These are phyloP conservation scores for Hippophae tibetana DNA, from an alignment of 306 rosid species.

Conservation along the genomic window DNA sequence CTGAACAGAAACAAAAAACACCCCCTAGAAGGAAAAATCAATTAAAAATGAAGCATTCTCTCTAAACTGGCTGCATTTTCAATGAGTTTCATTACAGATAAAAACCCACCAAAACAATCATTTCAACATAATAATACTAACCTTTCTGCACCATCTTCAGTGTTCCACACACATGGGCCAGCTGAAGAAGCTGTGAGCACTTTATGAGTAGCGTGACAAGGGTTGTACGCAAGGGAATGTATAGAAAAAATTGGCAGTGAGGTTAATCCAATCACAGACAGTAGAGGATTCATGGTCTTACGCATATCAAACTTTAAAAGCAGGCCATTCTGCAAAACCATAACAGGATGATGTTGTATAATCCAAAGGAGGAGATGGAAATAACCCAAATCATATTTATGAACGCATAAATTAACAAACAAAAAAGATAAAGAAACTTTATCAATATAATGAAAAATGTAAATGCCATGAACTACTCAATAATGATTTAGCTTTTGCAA, in stretches of 20 bases:
- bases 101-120: neutral
- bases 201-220: constrained; percentile 1
- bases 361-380: too few relatives aligned
- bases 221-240: constrained; percentile 7
- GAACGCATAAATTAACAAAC: too few relatives aligned
- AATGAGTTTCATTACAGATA: neutral
- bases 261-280: constrained; percentile 6
- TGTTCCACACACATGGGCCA: constrained; percentile 14
- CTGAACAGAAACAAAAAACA: too few relatives aligned
- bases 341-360: too few relatives aligned
- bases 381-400: too few relatives aligned
- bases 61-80: neutral
- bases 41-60: neutral
- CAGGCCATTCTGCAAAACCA: constrained; percentile 11
- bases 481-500: too few relatives aligned
- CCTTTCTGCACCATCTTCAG: constrained; percentile 5
- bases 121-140: constrained; percentile 5
- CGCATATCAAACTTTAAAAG: constrained; percentile 16
- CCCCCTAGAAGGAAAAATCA: too few relatives aligned
- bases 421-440: too few relatives aligned
- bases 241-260: constrained; percentile 12
- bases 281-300: constrained; percentile 2
- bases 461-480: too few relatives aligned
- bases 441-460: too few relatives aligned
- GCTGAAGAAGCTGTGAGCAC: constrained; percentile 13